Evolutionary conservation across 345 rosid species (phyloP).

Genomic region (Trapa incisa): DNA sequence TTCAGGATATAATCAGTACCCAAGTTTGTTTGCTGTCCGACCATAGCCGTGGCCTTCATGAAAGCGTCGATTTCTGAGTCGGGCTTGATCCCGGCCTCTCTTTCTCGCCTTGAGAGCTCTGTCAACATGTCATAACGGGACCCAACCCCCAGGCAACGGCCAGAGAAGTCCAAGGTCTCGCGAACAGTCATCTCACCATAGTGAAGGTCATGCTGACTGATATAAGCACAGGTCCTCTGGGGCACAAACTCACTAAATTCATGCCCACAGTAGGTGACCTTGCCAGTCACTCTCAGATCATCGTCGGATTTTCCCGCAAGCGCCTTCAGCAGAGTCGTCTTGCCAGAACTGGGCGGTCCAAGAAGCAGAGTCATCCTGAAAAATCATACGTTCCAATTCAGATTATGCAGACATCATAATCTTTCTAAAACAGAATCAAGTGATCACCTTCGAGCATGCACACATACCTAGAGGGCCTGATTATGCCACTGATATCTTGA

Average conservation of each 20-base stretch:
- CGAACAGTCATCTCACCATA: conserved; percentile 36
- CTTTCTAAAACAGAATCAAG: too few relatives aligned
- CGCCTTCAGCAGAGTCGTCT: conserved; percentile 27
- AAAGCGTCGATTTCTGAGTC: conserved; percentile 26
- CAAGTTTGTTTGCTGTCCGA: conserved; percentile 24
- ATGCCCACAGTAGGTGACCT: conserved; percentile 33
- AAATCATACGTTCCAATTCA: neutral
- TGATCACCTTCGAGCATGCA: neutral
- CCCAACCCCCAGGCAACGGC: conserved; percentile 33
- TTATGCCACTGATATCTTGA: conserved; percentile 21
- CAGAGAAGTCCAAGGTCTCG: conserved; percentile 33
- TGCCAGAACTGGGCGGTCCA: conserved; percentile 34
- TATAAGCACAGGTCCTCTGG: conserved; percentile 34
- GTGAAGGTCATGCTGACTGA: conserved; percentile 35
- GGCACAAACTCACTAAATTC: conserved; percentile 30
- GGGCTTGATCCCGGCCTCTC: conserved; percentile 25
- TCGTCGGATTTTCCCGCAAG: conserved; percentile 25
- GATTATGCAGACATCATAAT: neutral
- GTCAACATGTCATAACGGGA: conserved; percentile 21
- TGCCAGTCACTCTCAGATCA: conserved; percentile 23
- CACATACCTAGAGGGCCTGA: conserved; percentile 28
- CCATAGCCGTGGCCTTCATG: conserved; percentile 26
- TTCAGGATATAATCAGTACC: conserved; percentile 25
- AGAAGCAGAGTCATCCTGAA: conserved; percentile 31
- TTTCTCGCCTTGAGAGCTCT: conserved; percentile 30